Base-by-base conservation (phyloP, 345 rosid species). In the Rhizophora apiculata region DNA sequence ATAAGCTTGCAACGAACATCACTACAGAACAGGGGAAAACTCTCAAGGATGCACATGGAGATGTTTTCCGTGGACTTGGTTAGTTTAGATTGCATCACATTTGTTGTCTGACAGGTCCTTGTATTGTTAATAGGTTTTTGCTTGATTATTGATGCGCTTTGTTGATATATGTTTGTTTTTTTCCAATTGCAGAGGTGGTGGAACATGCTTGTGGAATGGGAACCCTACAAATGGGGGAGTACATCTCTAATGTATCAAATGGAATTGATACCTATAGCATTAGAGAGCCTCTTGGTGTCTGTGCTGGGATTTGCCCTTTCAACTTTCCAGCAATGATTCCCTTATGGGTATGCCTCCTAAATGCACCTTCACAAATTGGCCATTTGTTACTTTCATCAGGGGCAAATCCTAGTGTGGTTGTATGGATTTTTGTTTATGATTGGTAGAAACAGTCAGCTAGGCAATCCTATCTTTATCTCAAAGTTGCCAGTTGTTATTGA, bases 251-350 rank as follows among this genome's bases (percentile, higher is more conserved):
- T 80, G 97, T 95, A 26, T 80, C 97, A 18, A 89, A 75, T 79
- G 96, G 99, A 83, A 88, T 92, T 48, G 98, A 95, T 81, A 92
- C 99, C 1, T 95, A 77, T 72, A 95, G 99, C 78, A 32, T 88
- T 32, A 87, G 97, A 79, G 99, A 89, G 82, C 97, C 99, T 7
- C 89, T 95, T 21, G 99, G 99, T 62, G 93, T 92, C 57, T 95
- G 99, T 81, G 99, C 99, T 43, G 99, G 97, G 57, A 89, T 95
- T 69, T 95, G 99, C 67, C 97, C 99, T 51, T 95, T 95, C 82
- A 95, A 95, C 87, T 95, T 95, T 69, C 97, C 99, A 8, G 99
- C 99, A 29, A 92, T 95, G 99, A 95, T 95, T 79, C 99, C 99
- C 55, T 86, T 95, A 78, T 95, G 99, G 99, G 99, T 92, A 81